phyloP scores from a whole-genome alignment of 106 monocot genomes.

The Chionographis japonica region DNA sequence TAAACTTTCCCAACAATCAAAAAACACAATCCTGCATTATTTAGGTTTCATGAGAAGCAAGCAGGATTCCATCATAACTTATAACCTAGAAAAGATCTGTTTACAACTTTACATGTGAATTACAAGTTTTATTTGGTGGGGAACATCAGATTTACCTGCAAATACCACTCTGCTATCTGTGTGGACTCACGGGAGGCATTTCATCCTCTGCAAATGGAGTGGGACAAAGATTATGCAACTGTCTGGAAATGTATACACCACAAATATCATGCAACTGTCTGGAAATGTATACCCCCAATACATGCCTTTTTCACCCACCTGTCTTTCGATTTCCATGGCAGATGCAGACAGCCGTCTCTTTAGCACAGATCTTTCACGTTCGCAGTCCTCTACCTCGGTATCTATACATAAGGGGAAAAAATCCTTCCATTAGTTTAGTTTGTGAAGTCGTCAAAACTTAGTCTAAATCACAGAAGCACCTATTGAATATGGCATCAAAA shows the following conservation, averaged over 20 bases:
- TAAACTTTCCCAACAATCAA: too few relatives aligned
- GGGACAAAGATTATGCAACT: not conserved
- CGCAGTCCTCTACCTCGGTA: conserved; percentile 43
- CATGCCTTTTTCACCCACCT: conserved; percentile 26
- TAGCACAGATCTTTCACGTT: conserved; percentile 51
- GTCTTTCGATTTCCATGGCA: conserved; percentile 63
- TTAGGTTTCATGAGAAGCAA: too few relatives aligned
- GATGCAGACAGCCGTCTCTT: conserved; percentile 61
- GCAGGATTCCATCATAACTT: too few relatives aligned
- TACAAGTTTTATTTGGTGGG: not conserved
- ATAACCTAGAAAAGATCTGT: too few relatives aligned
- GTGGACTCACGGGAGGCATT: conserved; percentile 31
- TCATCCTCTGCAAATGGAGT: conserved; percentile 38
- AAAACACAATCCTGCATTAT: too few relatives aligned
- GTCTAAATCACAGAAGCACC: too few relatives aligned
- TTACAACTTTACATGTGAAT: too few relatives aligned
- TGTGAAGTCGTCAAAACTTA: not conserved
- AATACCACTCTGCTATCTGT: not conserved
- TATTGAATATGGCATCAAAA: too few relatives aligned
- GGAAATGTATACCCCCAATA: not conserved
- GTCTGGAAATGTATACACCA: not conserved
- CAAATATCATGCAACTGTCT: not conserved
- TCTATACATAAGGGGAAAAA: conserved; percentile 21
- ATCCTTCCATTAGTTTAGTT: not conserved
- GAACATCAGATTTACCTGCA: not conserved